Evolutionary conservation across 2,329 filamentous ascomycete species (phyloP), one percentile per base, ranked within the genome.

Genomic region (Nigrograna mackinnonii): DNA sequence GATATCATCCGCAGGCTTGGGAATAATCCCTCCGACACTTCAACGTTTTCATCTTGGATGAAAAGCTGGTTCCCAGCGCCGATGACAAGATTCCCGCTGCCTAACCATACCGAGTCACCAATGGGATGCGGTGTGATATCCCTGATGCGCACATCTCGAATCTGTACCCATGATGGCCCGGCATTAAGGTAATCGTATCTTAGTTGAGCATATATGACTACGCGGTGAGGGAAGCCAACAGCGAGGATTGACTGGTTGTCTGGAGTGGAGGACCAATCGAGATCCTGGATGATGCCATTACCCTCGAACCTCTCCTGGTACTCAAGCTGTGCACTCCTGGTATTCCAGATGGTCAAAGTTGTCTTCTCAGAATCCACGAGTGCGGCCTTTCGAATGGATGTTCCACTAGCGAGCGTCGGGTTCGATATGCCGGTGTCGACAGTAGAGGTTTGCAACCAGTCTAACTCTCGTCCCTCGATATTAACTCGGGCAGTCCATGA

Each of bases 211-310:
- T 96, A 79, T 2, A 96, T 76, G 21, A 95, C 71, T 4, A 96
- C 86, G 43, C 87, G 83, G 51, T 91, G 88, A n/a, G 86, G 85
- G 60, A 96, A 96, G 0, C 91, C 91, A n/a, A 96, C 89, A 1
- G 91, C 89, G 16, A 96, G 75, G 41, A 96, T 91, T 1, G 89
- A 92, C 60, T 96, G 90, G 36, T 84, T 84, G 64, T 95, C 89
- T 0, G 90, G 90, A 0, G 91, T 96, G 3, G 89, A 92, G 1
- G 91, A 92, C 92, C 92, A 96, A 66, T 96, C 91, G 11, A 96
- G 79, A 66, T 96, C 91, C 49, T 86, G 84, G 30, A 96, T 90
- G 5, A 79, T 80, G 55, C 94, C 87, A 46, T 86, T 79, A 11
- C 79, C 77, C 50, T 86, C 79, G 50, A 91, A 94, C 21, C 83